Evolutionary conservation across 352 stramenopile genomes (phyloP).

Genomic region (Phytophthora chlamydospora): DNA sequence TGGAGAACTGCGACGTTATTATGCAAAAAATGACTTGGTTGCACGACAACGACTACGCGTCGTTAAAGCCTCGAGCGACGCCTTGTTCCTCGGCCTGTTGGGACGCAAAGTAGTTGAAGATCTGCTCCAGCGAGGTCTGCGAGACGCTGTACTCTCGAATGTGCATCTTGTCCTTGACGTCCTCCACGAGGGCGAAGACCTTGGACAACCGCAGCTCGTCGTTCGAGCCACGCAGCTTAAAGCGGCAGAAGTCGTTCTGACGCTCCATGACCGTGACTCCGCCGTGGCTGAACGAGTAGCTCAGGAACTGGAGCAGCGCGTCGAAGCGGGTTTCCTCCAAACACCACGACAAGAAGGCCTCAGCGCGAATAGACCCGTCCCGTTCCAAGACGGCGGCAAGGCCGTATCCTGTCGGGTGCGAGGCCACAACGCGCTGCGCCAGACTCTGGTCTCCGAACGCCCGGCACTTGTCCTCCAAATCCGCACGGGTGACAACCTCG

Average conservation of each 20-base stretch:
- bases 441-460: conserved; percentile 47
- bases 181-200: conserved; percentile 82
- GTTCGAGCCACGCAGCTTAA: conserved; percentile 67
- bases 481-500: conserved; percentile 41
- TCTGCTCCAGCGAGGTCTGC: conserved; percentile 90
- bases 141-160: conserved; percentile 90
- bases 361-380: conserved; percentile 49
- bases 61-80: conserved; percentile 43
- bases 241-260: conserved; percentile 68
- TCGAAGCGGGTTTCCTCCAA: conserved; percentile 64
- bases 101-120: conserved; percentile 90
- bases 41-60: conserved; percentile 11
- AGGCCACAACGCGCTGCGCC: conserved; percentile 47
- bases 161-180: conserved; percentile 48
- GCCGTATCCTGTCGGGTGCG: conserved; percentile 71
- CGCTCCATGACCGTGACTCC: conserved; percentile 53
- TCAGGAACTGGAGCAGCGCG: conserved; percentile 39
- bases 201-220: conserved; percentile 57
- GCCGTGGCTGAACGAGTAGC: conserved; percentile 39
- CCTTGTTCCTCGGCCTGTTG: conserved; percentile 64
- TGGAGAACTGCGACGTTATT: not conserved
- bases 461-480: conserved; percentile 50
- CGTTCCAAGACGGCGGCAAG: conserved; percentile 59
- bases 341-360: conserved; percentile 73
- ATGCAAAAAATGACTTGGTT: not conserved